Evolutionary conservation across 2,329 filamentous ascomycete genomes (phyloP), one percentile per base, ranked within the genome.

Genomic region (Zymoseptoria pseudotritici): DNA sequence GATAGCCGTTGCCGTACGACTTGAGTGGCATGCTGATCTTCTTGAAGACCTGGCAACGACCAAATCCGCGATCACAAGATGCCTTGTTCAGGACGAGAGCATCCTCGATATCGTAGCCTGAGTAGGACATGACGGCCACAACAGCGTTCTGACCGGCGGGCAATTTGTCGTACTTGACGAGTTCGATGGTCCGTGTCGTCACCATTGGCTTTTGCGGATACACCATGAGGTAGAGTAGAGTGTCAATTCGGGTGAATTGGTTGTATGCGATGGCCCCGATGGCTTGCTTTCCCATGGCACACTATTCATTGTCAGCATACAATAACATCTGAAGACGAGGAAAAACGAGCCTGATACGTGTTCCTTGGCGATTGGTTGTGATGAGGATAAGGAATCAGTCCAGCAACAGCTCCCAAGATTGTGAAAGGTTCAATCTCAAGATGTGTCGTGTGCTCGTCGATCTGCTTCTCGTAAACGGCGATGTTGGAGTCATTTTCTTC

Each of bases 231-330:
- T 97, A 97, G 6, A 99, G 84, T 17, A 99, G 81, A 0, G 93
- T 97, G 71, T 99, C 94, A 73, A 99, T 97, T 59, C 94, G 87
- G 69, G 93, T 90, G 77, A 97, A 96, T 74, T 99, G 94, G 72
- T 99, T 99, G 72, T 96, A 96, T 17, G 93, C 94, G 72, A 99
- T 97, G 36, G 93, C 92, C 36, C 94, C 94, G 73, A 99, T 97
- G 49, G 94, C 94, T 88, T 99, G 94, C 78, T 99, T 99, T 83
- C 94, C 94, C 94, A 99, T 99, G 77, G 94, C 94, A 78, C 93
- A 97, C 81, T 97, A 22, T 22, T 22, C 21, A 22, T 22, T 22
- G 21, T 22, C 4, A 22, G 21, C 21, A 22, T 4, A 22, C 21
- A 22, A 22, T 22, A 2, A 22, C 21, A 22, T 22, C 4, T 22